phyloP scores from a whole-genome alignment of 345 rosid genomes.

The Firmiana major region DNA sequence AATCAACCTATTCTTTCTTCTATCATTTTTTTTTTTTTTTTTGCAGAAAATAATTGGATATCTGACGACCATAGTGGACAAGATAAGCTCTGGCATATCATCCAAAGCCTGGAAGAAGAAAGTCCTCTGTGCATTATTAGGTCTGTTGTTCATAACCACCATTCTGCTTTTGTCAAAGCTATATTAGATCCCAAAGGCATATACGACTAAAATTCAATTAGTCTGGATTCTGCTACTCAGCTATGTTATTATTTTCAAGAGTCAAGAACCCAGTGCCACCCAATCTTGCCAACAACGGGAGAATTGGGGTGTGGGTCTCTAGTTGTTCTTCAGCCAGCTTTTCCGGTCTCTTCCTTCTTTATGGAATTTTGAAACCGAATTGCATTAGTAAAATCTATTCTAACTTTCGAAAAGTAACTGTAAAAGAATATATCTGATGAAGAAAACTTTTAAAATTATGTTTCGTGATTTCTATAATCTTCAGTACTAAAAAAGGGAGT shows the following conservation, averaged over 20 bases:
- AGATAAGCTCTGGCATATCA: slow-evolving; percentile 21
- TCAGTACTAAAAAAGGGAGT: no score
- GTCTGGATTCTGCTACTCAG: background rate
- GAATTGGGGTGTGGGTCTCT: background rate
- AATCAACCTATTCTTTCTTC: background rate
- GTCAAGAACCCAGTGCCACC: background rate
- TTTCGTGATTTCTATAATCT: background rate
- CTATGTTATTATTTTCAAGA: background rate
- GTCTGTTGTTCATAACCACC: slow-evolving; percentile 24
- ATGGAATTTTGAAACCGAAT: background rate
- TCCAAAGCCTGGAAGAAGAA: slow-evolving; percentile 23
- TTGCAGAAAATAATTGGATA: slow-evolving; percentile 42
- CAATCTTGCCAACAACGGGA: background rate
- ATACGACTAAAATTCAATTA: background rate
- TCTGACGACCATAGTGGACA: slow-evolving; percentile 14
- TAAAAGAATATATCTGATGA: background rate
- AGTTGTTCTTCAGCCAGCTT: background rate
- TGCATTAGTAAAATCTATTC: background rate
- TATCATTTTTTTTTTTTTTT: background rate
- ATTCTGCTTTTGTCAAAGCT: slow-evolving; percentile 26
- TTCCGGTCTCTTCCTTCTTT: background rate
- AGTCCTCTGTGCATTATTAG: slow-evolving; percentile 5
- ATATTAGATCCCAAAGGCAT: background rate
- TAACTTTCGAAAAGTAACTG: background rate
- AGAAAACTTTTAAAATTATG: background rate